Evolutionary conservation across 2,329 filamentous ascomycete genomes (phyloP), one percentile per base, ranked within the genome.

Genomic region (Hypoxylon rubiginosum): DNA sequence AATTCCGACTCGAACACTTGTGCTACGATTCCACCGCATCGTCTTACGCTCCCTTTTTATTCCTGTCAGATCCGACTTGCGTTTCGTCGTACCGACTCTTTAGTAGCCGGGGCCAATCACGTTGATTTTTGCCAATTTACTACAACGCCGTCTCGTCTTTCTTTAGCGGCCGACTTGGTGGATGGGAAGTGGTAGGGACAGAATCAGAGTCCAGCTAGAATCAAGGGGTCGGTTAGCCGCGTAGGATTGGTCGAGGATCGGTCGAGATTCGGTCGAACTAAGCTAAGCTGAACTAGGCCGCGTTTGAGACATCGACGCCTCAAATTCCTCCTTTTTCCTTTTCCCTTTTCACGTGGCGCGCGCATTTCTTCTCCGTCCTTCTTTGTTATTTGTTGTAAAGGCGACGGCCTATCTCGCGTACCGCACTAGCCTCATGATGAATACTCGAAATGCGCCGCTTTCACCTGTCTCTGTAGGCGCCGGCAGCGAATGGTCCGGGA

Each of bases 401-500:
- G 58, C 58, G 60, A 51, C 68, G 48, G 59, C 58, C 68, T 58
- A 53, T 57, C 64, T 71, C 64, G 50, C 65, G 30, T 64, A 69
- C 58, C 67, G 41, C n/a, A 17, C 19, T 50, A 58, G 46, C 61
- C 49, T 56, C 73, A 87, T 79, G 82, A 92, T 92, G 90, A 92
- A 88, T 83, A 86, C 84, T 78, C 88, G 87, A 82, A 90, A 91
- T 87, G 90, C 88, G 82, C 90, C 91, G 77, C 85, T 94, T 79
- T 94, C 93, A 77, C 92, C 93, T 77, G 87, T 93, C 79, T 96
- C 92, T 82, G 83, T 92, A 85, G 90, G 91, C 79, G 92, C 67
- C 50, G 48, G 91, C 79, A 94, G 90, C 84, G 93, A 96, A 79
- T 96, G 91, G 90, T 92, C 91, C 52, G 87, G 85, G 63, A 85